Base-by-base conservation (phyloP, 129 eudicot species). In the Chrysanthemum lavandulifolium region DNA sequence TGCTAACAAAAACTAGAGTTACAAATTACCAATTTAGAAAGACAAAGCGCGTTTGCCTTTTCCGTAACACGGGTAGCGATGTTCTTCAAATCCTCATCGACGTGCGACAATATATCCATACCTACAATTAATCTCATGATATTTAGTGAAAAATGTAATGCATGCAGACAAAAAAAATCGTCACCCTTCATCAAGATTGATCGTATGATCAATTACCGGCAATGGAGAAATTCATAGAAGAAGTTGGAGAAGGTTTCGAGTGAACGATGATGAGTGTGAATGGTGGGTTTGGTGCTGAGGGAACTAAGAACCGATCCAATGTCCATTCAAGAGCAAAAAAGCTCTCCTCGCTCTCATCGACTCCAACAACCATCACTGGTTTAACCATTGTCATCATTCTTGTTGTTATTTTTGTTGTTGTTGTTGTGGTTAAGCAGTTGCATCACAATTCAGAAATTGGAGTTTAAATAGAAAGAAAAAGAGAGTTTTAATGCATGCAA, bases 311-410 rank as follows among this genome's bases (percentile, higher is more conserved):
- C 73, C 83, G 91, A 57, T 83, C 82, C 14, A 91, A 76, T 10
- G 93, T 74, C 97, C 97, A 91, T 16, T 88, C 93, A 7, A 91
- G 78, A 59, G 97, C 96, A 45, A 81, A 86, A 65, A 68, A 81
- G 67, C 97, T 86, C 63, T 86, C 89, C 54, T 91, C 97, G 68
- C 97, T 91, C 14, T 91, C 97, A 51, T 91, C 97, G 2, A 91
- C 29, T 31, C 87, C 97, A 1, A 91, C 82, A 64, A 91, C 73
- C 90, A 91, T 86, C 67, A 91, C 93, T 19, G 89, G 84, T 66
- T 88, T 86, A 6, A 86, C 80, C 13, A 66, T 68, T 62, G 65
- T 62, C 25, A 77, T 75, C 79, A 75, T 76, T 65, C 62, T 67
- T 48, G 49, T 49, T 63, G 29, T 10, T 69, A 13, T 69, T 40